Evolutionary conservation across 352 stramenopile genomes (phyloP), one percentile per base, ranked within the genome.

Genomic region (Globisporangium megalacanthum): DNA sequence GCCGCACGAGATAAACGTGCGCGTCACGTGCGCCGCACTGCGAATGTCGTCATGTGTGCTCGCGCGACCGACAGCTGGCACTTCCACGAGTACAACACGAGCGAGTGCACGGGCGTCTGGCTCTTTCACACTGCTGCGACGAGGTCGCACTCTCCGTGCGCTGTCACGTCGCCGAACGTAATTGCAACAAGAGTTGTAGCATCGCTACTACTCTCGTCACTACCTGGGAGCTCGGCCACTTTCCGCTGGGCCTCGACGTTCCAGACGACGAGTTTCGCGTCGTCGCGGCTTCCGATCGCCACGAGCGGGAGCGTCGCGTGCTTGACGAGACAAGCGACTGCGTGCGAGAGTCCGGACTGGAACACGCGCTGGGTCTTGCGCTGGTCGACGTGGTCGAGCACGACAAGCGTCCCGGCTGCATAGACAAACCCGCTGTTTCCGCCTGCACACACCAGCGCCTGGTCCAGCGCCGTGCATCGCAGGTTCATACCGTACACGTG

Each of bases 1-100:
- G n/a, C 81, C 79, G n/a, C 77, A 77, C 20, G 63, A 84, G 19
- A 92, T 72, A 56, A 92, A 88, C 1, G 49, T n/a, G n/a, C n/a
- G 37, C 19, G 56, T 54, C 4, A 45, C 29, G 11, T 36, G 54
- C 5, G 20, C 8, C 15, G 51, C 6, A 89, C 75, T 2, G 77
- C 78, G 1, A 79, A 41, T 6, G 61, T 58, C 5, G 81, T 88
- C 69, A 88, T 89, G 11, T 75, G 35, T 3, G 66, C 56, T 35
- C 79, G 58, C 4, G 61, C 54, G 19, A 78, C 31, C 35, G 70
- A 11, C 2, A 44, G 46, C 15, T 68, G 54, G 20, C 68, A 66
- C 14, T 69, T 78, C 73, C 73, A 85, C 10, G 58, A 62, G 52
- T 83, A 81, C 45, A 83, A 70, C 4, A 55, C 56, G 22, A 89